Base-by-base conservation (phyloP, 805 yeast genomes). In the Candida boidinii region DNA sequence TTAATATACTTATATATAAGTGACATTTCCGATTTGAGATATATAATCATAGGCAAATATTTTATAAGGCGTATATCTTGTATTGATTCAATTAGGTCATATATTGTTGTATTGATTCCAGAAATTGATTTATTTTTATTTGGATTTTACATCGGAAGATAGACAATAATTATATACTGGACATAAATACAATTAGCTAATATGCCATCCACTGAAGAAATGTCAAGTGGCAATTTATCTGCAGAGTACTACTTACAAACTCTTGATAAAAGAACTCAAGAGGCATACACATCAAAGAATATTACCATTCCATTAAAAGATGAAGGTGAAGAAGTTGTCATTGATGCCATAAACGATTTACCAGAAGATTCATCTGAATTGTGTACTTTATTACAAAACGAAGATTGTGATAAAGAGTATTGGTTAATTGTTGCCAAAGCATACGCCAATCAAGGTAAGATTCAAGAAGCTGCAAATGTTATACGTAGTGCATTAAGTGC, bases 351-450 rank as follows among this genome's bases (percentile, higher is more conserved):
- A 33, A 76, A 77, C 23, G 97, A 90, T 49, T 65, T 87, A 36
- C 94, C 95, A 4, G 95, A 84, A 16, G 95, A 90, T 53, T 84
- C 95, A 4, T 68, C 75, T 28, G 97, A 92, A 49, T 66, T 92
- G 41, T 76, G 82, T 42, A 71, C 74, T 18, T 70, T 90, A 40
- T 63, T 92, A 41, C 80, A 82, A 40, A 84, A 82, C 43, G 97
- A 92, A 59, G 73, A 72, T 36, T 79, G 90, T 31, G 76, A 72
- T 16, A 65, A 70, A 34, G 77, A 79, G 49, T 84, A 76, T 58
- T 92, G 98, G 98, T 58, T 85, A 14, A 70, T 80, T 16, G 76
- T 88, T 40, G 88, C 94, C 4, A 62, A 77, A 37, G 94, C 92
- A 0, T 92, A 87, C 53, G 77, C 82, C 25, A 66, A 76, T 33